phyloP scores from a whole-genome alignment of 164 flowering plant genomes.

The Santalum album region DNA sequence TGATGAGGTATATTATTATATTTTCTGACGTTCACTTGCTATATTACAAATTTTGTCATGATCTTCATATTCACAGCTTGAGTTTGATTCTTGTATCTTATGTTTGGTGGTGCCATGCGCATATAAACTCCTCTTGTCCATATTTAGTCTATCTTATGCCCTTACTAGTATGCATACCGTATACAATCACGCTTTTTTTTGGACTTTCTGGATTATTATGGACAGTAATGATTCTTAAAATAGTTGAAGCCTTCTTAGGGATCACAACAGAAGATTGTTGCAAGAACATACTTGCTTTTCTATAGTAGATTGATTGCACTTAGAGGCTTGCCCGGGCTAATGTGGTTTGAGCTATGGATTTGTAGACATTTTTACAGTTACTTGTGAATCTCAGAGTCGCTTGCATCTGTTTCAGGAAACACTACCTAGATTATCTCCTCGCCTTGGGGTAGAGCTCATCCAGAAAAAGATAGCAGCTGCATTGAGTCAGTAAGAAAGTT shows the following conservation, averaged over 20 bases:
- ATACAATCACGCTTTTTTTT: too few relatives aligned
- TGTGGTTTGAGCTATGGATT: neutral
- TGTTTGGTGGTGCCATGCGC: too few relatives aligned
- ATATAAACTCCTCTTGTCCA: neutral
- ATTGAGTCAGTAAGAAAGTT: slow-evolving; percentile 22
- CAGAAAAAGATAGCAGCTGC: slow-evolving; percentile 82
- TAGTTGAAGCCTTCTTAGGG: neutral
- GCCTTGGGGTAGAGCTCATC: slow-evolving; percentile 67
- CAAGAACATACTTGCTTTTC: too few relatives aligned
- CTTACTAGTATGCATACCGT: neutral
- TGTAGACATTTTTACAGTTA: neutral
- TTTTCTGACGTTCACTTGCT: too few relatives aligned
- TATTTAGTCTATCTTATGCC: neutral
- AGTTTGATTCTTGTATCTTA: too few relatives aligned
- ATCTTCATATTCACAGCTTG: too few relatives aligned
- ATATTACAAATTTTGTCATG: too few relatives aligned
- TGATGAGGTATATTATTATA: too few relatives aligned
- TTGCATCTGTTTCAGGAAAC: slow-evolving; percentile 42
- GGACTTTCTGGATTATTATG: too few relatives aligned
- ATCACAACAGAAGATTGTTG: neutral
- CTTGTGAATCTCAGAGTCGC: neutral
- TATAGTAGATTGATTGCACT: too few relatives aligned
- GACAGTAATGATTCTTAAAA: too few relatives aligned
- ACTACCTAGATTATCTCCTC: slow-evolving; percentile 81
- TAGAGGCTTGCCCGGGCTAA: neutral